These are phyloP conservation scores for Paramecium sexaurelia DNA, from an alignment of 73 alveolate genomes.

Conservation along the genomic window DNA sequence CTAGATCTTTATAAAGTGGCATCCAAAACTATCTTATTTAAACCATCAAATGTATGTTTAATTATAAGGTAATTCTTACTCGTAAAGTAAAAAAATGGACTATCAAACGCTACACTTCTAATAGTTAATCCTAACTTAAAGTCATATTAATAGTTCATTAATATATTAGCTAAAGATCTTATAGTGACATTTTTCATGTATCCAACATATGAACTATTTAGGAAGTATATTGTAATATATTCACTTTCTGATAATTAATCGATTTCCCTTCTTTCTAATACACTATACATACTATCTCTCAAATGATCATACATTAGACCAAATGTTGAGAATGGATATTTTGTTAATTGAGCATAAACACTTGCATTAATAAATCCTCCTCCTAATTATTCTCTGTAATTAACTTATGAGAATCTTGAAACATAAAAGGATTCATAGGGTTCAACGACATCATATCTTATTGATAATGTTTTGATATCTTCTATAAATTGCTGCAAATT, in stretches of 20 bases:
- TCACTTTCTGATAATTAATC: conserved; percentile 2
- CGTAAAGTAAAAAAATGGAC: conserved; percentile 36
- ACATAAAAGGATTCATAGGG: conserved; percentile 31
- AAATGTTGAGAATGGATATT: background rate
- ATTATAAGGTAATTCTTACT: background rate
- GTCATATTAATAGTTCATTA: conserved; percentile 37
- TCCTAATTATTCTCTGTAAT: background rate
- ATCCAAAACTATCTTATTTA: conserved; percentile 12
- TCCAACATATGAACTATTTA: background rate
- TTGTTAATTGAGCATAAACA: background rate
- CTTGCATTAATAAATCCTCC: background rate
- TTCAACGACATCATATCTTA: conserved; percentile 19
- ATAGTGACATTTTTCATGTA: background rate
- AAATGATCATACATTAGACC: background rate
- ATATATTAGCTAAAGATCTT: conserved; percentile 12
- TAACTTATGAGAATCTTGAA: conserved; percentile 22
- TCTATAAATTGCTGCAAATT: background rate
- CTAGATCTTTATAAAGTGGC: background rate
- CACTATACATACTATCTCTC: background rate
- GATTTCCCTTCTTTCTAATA: background rate
- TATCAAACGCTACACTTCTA: background rate
- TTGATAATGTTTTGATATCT: background rate
- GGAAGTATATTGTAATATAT: background rate
- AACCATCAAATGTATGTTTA: conserved; percentile 1
- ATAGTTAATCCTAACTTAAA: conserved; percentile 9